Evolutionary conservation across 257 asterid genomes (phyloP).

Genomic region (Petunia secreta): DNA sequence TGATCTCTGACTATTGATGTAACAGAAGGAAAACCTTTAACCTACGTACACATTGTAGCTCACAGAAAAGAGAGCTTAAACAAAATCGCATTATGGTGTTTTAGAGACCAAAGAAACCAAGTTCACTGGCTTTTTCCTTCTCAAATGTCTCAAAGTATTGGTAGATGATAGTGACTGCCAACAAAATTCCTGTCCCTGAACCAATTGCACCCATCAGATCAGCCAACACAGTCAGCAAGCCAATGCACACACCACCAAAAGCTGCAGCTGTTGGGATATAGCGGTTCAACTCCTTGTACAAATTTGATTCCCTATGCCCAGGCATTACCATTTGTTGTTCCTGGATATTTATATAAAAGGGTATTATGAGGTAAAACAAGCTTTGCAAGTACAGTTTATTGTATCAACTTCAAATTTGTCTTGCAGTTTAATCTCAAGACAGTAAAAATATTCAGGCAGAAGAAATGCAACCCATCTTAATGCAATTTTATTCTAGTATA

Average conservation of each 20-base stretch:
- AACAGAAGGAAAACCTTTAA: slow-evolving; percentile 32
- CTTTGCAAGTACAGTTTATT: background rate
- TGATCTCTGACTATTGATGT: background rate
- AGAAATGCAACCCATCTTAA: background rate
- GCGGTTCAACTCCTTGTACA: slow-evolving; percentile 86
- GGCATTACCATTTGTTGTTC: slow-evolving; percentile 99
- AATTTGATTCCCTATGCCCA: slow-evolving; percentile 83
- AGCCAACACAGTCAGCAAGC: slow-evolving; percentile 83
- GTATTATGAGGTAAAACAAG: background rate
- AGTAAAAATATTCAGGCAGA: background rate
- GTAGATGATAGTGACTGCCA: slow-evolving; percentile 85
- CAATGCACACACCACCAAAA: slow-evolving; percentile 92
- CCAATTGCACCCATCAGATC: slow-evolving; percentile 97
- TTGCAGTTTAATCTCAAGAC: background rate
- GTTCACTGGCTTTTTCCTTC: slow-evolving; percentile 89
- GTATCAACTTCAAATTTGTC: background rate
- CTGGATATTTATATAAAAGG: slow-evolving; percentile 35
- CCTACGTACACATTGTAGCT: slow-evolving; percentile 41
- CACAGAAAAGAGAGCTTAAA: slow-evolving; percentile 31
- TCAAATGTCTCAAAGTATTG: slow-evolving; percentile 92
- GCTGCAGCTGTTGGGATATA: slow-evolving; percentile 96
- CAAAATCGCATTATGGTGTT: slow-evolving; percentile 15
- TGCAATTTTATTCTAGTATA: background rate
- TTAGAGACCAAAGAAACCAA: slow-evolving; percentile 88
- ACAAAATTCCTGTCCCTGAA: slow-evolving; percentile 85